Percentiles rank a stretch among this genome's conserved stretches.
Evolutionary conservation across 192 early-diverging fungal species (phyloP).

Genomic region (Podila epigama): DNA sequence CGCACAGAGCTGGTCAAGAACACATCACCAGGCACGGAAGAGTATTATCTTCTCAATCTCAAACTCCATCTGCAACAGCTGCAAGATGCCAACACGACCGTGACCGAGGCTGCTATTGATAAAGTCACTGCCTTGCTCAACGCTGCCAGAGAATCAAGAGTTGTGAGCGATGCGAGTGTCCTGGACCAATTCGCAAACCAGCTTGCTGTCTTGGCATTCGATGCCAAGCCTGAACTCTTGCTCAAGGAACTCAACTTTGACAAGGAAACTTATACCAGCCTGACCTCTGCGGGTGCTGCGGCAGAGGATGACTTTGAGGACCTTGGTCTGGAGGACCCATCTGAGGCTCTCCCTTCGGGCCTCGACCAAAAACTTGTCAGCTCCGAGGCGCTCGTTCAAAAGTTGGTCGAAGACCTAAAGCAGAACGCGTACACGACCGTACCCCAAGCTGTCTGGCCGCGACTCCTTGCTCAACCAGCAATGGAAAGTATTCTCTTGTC

Average conservation of each 20-base stretch:
- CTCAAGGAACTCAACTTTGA: slow-evolving; percentile 18
- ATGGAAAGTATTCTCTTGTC: slow-evolving; percentile 16
- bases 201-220: slow-evolving; percentile 29
- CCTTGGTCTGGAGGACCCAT: neutral
- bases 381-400: slow-evolving; percentile 13
- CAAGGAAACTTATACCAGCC: neutral
- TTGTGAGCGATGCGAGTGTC: neutral
- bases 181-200: slow-evolving; percentile 15
- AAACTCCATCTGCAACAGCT: slow-evolving; percentile 20
- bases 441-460: slow-evolving; percentile 10
- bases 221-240: slow-evolving; percentile 35
- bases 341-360: slow-evolving; percentile 6
- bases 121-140: slow-evolving; percentile 8
- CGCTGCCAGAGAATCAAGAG: slow-evolving; percentile 12
- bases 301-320: neutral
- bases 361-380: slow-evolving; percentile 21
- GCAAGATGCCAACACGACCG: slow-evolving; percentile 9
- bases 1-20: slow-evolving; percentile 24
- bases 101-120: slow-evolving; percentile 23
- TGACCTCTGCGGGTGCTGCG: neutral
- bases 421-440: slow-evolving; percentile 1
- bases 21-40: slow-evolving; percentile 22
- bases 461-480: slow-evolving; percentile 17
- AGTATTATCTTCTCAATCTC: slow-evolving; percentile 29
- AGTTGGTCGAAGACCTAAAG: slow-evolving; percentile 15